phyloP scores from a whole-genome alignment of 2,329 filamentous ascomycete species.

The Xylaria sp. region DNA sequence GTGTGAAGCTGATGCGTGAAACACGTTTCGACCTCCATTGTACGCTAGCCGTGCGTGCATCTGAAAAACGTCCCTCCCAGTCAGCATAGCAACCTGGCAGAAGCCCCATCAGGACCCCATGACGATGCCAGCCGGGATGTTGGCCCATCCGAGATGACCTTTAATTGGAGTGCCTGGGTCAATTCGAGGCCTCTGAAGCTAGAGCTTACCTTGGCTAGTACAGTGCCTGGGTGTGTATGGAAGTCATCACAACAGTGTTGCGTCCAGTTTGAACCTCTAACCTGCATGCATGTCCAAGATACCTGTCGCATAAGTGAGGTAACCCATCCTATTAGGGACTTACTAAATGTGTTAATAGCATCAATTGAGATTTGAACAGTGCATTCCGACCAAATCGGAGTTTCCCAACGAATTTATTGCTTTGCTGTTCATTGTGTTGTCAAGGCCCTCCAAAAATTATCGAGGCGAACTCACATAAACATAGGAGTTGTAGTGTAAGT shows the following conservation, averaged over 20 bases:
- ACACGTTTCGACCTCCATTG: conserved; percentile 48
- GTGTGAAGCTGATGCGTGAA: conserved; percentile 47
- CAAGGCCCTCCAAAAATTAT: background rate
- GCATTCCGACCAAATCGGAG: background rate
- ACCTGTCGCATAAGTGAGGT: background rate
- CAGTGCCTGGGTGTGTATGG: background rate
- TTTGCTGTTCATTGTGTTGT: background rate
- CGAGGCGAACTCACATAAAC: background rate
- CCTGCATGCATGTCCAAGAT: background rate
- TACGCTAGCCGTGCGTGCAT: conserved; percentile 8
- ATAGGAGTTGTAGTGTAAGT: background rate
- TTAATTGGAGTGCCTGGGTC: conserved; percentile 14
- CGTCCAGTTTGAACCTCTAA: background rate
- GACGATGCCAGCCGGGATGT: conserved; percentile 19
- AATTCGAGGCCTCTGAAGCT: conserved; percentile 16
- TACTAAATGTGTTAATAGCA: background rate
- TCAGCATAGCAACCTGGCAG: background rate
- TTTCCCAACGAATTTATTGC: background rate
- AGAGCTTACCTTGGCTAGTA: background rate
- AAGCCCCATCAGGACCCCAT: conserved; percentile 21
- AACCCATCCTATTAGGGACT: background rate
- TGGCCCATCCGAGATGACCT: conserved; percentile 33
- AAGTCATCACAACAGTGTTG: background rate
- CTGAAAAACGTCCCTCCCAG: background rate
- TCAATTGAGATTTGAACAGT: background rate